Percentiles rank a stretch among this genome's conserved stretches.
Evolutionary conservation across 495 filamentous ascomycete species (phyloP).

Genomic region (Lophium mytilinum): DNA sequence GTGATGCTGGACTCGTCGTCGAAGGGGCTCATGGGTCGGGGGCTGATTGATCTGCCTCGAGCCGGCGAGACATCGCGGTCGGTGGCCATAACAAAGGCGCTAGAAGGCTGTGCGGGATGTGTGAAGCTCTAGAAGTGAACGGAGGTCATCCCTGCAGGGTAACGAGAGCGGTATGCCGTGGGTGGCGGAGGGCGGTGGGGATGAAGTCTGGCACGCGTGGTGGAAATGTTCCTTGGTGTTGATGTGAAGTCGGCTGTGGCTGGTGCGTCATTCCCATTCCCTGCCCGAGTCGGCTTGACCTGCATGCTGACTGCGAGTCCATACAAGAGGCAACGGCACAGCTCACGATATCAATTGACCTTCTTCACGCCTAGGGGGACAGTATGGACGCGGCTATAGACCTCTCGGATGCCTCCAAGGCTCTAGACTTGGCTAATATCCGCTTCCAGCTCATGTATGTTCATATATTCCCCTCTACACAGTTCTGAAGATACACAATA

Average conservation of each 20-base stretch:
- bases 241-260: background rate
- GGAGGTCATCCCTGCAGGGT: background rate
- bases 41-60: constrained; percentile 22
- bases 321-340: background rate
- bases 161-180: background rate
- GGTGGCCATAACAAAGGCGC: constrained; percentile 14
- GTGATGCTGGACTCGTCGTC: constrained; percentile 17
- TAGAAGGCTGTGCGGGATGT: background rate
- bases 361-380: background rate
- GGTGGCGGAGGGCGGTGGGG: background rate
- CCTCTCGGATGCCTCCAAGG: constrained; percentile 71
- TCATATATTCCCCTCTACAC: background rate
- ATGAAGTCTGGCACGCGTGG: constrained; percentile 2
- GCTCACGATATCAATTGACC: background rate
- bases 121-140: background rate
- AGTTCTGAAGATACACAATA: background rate
- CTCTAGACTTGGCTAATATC: constrained; percentile 84
- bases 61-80: constrained; percentile 19
- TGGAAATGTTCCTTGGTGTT: constrained; percentile 18
- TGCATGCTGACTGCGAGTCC: no score
- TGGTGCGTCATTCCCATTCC: background rate
- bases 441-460: constrained; percentile 90
- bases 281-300: background rate
- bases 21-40: constrained; percentile 16
- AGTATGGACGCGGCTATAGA: constrained; percentile 88